Evolutionary conservation across 805 yeast genomes (phyloP).

Genomic region (Candida parachauliodes): DNA sequence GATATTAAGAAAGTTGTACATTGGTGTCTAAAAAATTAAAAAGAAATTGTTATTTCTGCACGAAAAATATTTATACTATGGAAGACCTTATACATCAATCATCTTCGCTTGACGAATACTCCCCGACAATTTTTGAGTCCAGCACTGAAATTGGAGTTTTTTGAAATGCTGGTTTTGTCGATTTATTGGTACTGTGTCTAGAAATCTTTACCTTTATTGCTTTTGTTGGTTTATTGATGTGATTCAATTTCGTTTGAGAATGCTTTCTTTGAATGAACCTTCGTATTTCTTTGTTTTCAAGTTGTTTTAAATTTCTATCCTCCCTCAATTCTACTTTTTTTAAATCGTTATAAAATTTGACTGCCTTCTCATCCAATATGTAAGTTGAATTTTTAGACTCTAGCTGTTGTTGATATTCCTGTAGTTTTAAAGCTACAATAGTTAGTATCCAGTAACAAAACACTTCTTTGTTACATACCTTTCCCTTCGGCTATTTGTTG

Average conservation of each 20-base stretch:
- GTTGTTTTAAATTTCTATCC: conserved; percentile 17
- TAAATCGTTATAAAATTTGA: conserved; percentile 30
- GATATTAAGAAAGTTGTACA: conserved; percentile 8
- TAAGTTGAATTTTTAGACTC: conserved; percentile 37
- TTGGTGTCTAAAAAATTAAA: too few relatives aligned
- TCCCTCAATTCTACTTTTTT: conserved; percentile 16
- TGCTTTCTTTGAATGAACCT: conserved; percentile 10
- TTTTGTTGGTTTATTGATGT: neutral
- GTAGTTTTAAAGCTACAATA: conserved; percentile 5
- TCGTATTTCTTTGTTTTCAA: conserved; percentile 20
- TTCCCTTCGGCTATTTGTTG: conserved; percentile 41
- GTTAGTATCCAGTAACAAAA: neutral
- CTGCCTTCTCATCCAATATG: conserved; percentile 35
- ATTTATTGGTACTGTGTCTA: neutral
- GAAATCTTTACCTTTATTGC: neutral
- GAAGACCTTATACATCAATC: too few relatives aligned
- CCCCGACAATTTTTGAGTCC: neutral
- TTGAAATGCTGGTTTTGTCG: neutral
- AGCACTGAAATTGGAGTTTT: neutral
- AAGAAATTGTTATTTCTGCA: too few relatives aligned
- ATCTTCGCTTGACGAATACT: conserved; percentile 13
- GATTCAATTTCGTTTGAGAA: neutral
- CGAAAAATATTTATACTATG: too few relatives aligned
- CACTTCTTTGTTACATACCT: conserved; percentile 25
- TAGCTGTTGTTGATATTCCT: conserved; percentile 19